Conservation (phyloP, 2,329 filamentous ascomycete species). For the Boeremia lycopersici region DNA sequence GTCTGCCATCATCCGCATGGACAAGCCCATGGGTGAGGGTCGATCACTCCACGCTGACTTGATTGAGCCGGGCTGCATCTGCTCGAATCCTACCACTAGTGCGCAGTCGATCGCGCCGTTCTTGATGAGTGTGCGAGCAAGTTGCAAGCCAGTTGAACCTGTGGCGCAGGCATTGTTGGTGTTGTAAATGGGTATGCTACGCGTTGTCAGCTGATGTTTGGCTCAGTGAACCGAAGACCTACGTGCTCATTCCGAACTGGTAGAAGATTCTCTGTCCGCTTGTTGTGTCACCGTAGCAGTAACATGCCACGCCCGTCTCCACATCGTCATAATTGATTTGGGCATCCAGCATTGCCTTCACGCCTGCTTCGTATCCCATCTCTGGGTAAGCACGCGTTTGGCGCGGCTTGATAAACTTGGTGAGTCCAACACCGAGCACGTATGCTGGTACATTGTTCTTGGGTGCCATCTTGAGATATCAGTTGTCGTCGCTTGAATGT, state of each 20-base stretch:
- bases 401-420: slow-evolving; percentile 96
- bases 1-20: slow-evolving; percentile 77
- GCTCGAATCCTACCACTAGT: slow-evolving; percentile 92
- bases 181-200: slow-evolving; percentile 86
- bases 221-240: slow-evolving; percentile 2
- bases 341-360: slow-evolving; percentile 81
- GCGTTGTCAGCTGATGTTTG: slow-evolving; percentile 35
- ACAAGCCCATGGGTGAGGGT: slow-evolving; percentile 75
- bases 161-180: slow-evolving; percentile 98
- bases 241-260: slow-evolving; percentile 89
- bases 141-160: slow-evolving; percentile 82
- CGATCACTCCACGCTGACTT: slow-evolving; percentile 82
- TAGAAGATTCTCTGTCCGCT: slow-evolving; percentile 96
- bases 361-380: slow-evolving; percentile 86
- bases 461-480: slow-evolving; percentile 28
- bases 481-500: neutral
- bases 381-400: slow-evolving; percentile 92
- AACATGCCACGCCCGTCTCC: slow-evolving; percentile 90
- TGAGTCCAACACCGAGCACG: slow-evolving; percentile 95
- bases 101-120: slow-evolving; percentile 84
- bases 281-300: slow-evolving; percentile 94
- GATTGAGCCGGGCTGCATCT: slow-evolving; percentile 90
- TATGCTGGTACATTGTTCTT: slow-evolving; percentile 62
- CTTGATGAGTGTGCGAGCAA: slow-evolving; percentile 78
- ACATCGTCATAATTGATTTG: slow-evolving; percentile 96